Conservation (phyloP, 495 filamentous ascomycete species). For the Trichodelitschia bisporula region DNA sequence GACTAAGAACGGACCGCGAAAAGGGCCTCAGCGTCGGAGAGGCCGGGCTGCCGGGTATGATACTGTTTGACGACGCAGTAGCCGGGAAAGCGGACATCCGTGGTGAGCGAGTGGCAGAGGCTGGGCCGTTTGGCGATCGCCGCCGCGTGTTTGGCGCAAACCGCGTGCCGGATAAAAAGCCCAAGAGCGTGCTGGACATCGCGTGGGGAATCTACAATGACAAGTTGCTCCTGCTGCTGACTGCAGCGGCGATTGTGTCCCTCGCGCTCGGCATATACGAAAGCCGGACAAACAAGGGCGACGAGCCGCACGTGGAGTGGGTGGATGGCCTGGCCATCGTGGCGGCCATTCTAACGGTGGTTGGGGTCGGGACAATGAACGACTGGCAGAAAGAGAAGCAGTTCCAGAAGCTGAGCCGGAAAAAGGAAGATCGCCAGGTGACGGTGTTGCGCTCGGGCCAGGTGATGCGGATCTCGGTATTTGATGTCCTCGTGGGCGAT, state of each 20-base stretch:
- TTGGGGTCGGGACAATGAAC: slow-evolving; percentile 47
- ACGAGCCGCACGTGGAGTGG: slow-evolving; percentile 34
- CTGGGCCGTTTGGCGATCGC: slow-evolving; percentile 29
- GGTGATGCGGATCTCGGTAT: slow-evolving; percentile 43
- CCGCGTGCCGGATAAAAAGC: slow-evolving; percentile 45
- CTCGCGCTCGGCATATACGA: slow-evolving; percentile 53
- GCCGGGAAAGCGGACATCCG: slow-evolving; percentile 1
- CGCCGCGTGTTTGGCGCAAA: slow-evolving; percentile 54
- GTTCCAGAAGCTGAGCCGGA: slow-evolving; percentile 53
- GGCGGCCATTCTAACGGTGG: slow-evolving; percentile 52
- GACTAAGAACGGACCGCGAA: slow-evolving; percentile 36
- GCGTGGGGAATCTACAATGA: slow-evolving; percentile 80
- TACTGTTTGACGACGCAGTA: slow-evolving; percentile 37
- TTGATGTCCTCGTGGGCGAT: slow-evolving; percentile 47
- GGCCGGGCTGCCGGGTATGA: slow-evolving; percentile 24
- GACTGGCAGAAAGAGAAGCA: slow-evolving; percentile 62
- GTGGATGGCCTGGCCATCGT: slow-evolving; percentile 61
- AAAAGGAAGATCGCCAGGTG: slow-evolving; percentile 59
- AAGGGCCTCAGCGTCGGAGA: slow-evolving; percentile 46
- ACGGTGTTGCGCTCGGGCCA: slow-evolving; percentile 57
- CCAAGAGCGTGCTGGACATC: slow-evolving; percentile 42
- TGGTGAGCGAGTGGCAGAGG: not conserved
- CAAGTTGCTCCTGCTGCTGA: slow-evolving; percentile 55
- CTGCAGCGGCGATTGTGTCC: slow-evolving; percentile 46
- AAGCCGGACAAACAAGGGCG: slow-evolving; percentile 18